A percentile compares a stretch with the other conserved stretches of the same genome.
Conservation (phyloP, 768 basidiomycete species). For the Phlebiopsis flavidoalba region DNA sequence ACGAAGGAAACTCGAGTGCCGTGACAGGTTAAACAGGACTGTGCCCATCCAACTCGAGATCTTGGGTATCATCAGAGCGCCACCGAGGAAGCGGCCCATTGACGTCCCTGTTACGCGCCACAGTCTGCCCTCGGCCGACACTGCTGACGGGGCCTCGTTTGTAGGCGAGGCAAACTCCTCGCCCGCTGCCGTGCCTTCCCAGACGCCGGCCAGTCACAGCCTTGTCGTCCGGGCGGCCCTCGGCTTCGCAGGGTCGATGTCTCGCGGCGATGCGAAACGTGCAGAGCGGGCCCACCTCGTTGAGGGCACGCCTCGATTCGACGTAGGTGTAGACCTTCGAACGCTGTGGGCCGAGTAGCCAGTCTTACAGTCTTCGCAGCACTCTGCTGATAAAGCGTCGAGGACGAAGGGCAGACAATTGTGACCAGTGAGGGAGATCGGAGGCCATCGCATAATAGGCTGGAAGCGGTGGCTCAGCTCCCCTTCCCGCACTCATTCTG, state of each 20-base stretch:
- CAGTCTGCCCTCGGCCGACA: conserved; percentile 52
- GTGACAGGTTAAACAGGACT: conserved; percentile 51
- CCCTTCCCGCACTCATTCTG: no score
- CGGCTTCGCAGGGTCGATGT: conserved; percentile 8
- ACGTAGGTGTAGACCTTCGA: conserved; percentile 11
- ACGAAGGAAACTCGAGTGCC: conserved; percentile 31
- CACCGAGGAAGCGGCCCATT: conserved; percentile 62
- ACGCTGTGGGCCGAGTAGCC: conserved; percentile 18
- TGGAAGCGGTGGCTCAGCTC: no score
- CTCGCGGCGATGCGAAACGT: conserved; percentile 19
- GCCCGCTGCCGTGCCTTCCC: background rate
- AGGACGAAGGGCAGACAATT: conserved; percentile 24
- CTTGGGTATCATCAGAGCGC: conserved; percentile 62
- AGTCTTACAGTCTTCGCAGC: conserved; percentile 17
- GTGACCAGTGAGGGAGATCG: conserved; percentile 25
- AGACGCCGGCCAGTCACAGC: no score
- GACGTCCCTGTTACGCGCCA: conserved; percentile 54
- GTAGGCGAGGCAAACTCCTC: conserved; percentile 21
- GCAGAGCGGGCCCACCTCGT: conserved; percentile 17
- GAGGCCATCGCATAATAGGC: conserved; percentile 27
- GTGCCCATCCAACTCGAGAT: conserved; percentile 64
- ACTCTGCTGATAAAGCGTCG: conserved; percentile 18
- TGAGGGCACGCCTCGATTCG: conserved; percentile 20
- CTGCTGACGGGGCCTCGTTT: conserved; percentile 31
- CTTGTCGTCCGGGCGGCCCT: background rate